These are phyloP conservation scores for Breviolum minutum DNA, from an alignment of 73 alveolate species.

Conservation along the genomic window DNA sequence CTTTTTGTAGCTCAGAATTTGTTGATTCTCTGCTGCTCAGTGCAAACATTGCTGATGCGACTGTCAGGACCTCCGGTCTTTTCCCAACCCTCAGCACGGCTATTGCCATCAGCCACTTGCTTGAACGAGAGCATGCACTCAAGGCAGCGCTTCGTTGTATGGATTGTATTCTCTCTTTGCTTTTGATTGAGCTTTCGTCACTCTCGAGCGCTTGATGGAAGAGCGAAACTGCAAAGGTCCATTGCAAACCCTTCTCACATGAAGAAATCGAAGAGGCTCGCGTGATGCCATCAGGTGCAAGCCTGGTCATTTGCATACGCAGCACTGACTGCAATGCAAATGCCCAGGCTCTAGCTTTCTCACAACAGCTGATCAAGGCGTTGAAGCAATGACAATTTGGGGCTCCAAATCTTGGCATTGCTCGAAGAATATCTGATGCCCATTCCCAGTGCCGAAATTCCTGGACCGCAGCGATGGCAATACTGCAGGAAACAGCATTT, in stretches of 20 bases:
- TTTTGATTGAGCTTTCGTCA: too few species aligned
- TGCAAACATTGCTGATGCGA: neutral
- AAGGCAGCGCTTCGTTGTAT: neutral
- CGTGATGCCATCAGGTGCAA: neutral
- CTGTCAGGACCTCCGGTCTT: neutral
- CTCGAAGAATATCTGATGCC: neutral
- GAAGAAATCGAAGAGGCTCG: neutral
- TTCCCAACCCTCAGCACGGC: neutral
- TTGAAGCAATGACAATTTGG: conserved; percentile 5
- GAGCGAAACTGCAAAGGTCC: neutral
- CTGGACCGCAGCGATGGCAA: conserved; percentile 1
- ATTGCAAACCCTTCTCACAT: neutral
- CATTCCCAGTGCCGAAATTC: conserved; percentile 61
- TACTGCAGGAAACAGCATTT: conserved; percentile 7
- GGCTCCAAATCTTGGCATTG: neutral
- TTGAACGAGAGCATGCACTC: conserved; percentile 19
- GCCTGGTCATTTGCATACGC: neutral
- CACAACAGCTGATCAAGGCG: conserved; percentile 21
- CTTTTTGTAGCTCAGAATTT: neutral
- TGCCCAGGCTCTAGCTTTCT: conserved; percentile 30
- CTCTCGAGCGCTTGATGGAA: neutral
- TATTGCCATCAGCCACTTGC: conserved; percentile 22
- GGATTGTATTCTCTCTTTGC: neutral
- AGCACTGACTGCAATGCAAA: conserved; percentile 26
- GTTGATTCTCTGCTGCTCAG: neutral